Conservation (phyloP, 2,329 filamentous ascomycete genomes). For the Neocucurbitaria cava region DNA sequence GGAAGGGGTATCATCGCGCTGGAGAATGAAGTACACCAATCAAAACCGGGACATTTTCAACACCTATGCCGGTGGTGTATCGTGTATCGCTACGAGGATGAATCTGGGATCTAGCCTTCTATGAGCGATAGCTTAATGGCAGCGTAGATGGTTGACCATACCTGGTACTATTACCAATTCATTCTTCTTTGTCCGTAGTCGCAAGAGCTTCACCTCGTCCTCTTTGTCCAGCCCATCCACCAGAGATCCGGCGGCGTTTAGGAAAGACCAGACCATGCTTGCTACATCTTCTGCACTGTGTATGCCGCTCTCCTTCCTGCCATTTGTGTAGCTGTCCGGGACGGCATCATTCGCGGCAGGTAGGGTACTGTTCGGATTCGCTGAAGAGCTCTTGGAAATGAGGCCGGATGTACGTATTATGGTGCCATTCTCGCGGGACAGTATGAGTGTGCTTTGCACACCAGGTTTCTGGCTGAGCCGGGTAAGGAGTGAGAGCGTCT, state of each 20-base stretch:
- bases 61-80: slow-evolving; percentile 71
- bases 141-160: slow-evolving; percentile 30
- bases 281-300: slow-evolving; percentile 76
- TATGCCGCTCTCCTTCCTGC: slow-evolving; percentile 54
- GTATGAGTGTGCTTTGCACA: slow-evolving; percentile 77
- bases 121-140: slow-evolving; percentile 16
- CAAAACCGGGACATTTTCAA: background rate
- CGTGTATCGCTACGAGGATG: slow-evolving; percentile 79
- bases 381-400: slow-evolving; percentile 64
- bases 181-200: slow-evolving; percentile 82
- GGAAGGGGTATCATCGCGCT: slow-evolving; percentile 34
- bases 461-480: slow-evolving; percentile 79
- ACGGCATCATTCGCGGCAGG: slow-evolving; percentile 42
- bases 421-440: slow-evolving; percentile 74
- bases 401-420: slow-evolving; percentile 79
- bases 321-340: slow-evolving; percentile 41
- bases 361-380: slow-evolving; percentile 51
- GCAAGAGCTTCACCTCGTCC: slow-evolving; percentile 78
- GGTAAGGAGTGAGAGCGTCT: slow-evolving; percentile 69
- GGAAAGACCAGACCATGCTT: slow-evolving; percentile 76
- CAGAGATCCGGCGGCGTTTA: slow-evolving; percentile 71
- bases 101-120: slow-evolving; percentile 69
- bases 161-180: slow-evolving; percentile 82
- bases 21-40: background rate
- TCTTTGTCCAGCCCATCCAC: slow-evolving; percentile 77